These are phyloP conservation scores for Telopea speciosissima DNA, from an alignment of 177 flowering plant genomes.

Conservation along the genomic window DNA sequence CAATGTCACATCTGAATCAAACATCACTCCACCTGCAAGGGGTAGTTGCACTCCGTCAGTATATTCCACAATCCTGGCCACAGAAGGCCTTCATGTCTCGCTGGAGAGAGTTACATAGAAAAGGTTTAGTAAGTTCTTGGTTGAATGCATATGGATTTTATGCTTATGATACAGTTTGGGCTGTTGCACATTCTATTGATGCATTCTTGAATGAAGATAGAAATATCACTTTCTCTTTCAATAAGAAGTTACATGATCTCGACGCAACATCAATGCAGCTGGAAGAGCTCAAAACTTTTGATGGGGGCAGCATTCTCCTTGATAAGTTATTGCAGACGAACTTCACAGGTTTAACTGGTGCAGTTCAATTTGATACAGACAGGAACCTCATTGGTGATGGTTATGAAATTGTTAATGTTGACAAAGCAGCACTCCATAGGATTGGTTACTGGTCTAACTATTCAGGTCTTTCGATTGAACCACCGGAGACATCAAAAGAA, in stretches of 20 bases:
- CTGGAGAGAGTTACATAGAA: constrained; percentile 39
- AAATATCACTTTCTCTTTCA: constrained; percentile 51
- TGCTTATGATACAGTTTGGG: constrained; percentile 92
- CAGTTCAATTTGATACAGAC: constrained; percentile 43
- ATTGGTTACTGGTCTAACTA: constrained; percentile 76
- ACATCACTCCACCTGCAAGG: constrained; percentile 42
- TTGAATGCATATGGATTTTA: constrained; percentile 55
- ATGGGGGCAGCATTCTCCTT: constrained; percentile 46
- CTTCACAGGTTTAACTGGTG: constrained; percentile 65
- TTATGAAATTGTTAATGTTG: constrained; percentile 63
- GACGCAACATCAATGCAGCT: constrained; percentile 22
- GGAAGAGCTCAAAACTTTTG: constrained; percentile 45
- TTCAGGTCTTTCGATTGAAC: constrained; percentile 50
- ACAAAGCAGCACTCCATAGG: constrained; percentile 13
- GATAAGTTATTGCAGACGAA: constrained; percentile 33
- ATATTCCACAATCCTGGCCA: constrained; percentile 41
- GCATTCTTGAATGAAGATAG: constrained; percentile 30
- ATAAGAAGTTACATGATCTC: constrained; percentile 15
- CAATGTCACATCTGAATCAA: constrained; percentile 22
- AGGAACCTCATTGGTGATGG: constrained; percentile 32
- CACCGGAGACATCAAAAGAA: constrained; percentile 37
- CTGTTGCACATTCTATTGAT: constrained; percentile 54
- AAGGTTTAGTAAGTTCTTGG: constrained; percentile 25
- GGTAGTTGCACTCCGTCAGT: constrained; percentile 58
- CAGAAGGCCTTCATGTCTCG: constrained; percentile 39